Evolutionary conservation across 2,329 filamentous ascomycete genomes (phyloP), one percentile per base, ranked within the genome.

Genomic region (Trichoderma sp.): DNA sequence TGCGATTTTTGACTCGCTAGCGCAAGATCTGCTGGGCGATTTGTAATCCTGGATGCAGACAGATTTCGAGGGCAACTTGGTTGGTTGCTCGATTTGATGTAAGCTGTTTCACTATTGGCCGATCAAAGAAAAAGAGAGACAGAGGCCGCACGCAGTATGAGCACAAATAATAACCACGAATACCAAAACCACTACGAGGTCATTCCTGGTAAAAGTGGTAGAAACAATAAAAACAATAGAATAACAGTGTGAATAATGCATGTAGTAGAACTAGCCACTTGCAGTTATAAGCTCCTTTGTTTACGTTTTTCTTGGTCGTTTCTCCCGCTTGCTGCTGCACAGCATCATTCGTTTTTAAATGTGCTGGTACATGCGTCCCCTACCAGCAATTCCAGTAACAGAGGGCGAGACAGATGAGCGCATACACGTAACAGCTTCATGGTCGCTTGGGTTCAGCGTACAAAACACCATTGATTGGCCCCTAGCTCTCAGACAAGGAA

Each of bases 1-100:
- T 31, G 49, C 35, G 61, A 24, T 16, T 11, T 40, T 43, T 64
- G 61, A 64, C 49, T 64, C 61, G 61, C 61, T 64, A 56, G 49
- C 53, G 49, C 24, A 24, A n/a, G n/a, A 64, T 37, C 24, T 27
- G 24, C 49, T 64, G 11, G 21, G 21, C 27, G 61, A 56, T 64
- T 64, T 52, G 61, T 43, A 55, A 64, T 64, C 33, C n/a, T 37
- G 8, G 21, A n/a, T 40, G 13, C 37, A 21, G 56, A 35, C 21
- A 37, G 33, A 33, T 43, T 43, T 43, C 24, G 47, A 13, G 21
- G 11, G 47, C 10, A 49, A 1, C 24, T 24, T 13, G 13, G 11
- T 24, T 49, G 21, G n/a, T 55, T 63, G 31, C n/a, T 1, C 16
- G 21, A 27, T 63, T 16, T n/a, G 10, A 21, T 49, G n/a, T 13